Percentiles rank a stretch among this genome's conserved stretches.
phyloP scores from a whole-genome alignment of 2,329 filamentous ascomycete genomes.

The Pseudogymnoascus sp. region DNA sequence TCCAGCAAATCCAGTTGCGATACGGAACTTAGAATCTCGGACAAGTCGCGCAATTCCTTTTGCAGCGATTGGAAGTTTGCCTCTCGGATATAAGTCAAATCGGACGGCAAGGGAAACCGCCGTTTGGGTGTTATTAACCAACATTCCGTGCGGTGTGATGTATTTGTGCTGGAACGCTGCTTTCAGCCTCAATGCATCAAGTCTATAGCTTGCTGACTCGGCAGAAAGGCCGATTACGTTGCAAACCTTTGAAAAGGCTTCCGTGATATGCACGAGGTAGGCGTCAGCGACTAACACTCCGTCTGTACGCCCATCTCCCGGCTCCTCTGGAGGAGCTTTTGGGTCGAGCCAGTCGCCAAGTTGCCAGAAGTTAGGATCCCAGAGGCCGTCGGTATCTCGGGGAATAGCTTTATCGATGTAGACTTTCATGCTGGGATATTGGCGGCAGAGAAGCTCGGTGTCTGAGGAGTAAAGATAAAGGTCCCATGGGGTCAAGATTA shows the following conservation, averaged over 20 bases:
- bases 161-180: not conserved
- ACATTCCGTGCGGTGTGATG: not conserved
- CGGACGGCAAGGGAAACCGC: constrained; percentile 16
- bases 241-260: constrained; percentile 12
- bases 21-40: not conserved
- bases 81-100: constrained; percentile 11
- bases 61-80: too few species aligned
- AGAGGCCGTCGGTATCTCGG: too few species aligned
- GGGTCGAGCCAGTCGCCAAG: constrained; percentile 19
- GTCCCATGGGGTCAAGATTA: too few species aligned
- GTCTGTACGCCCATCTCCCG: constrained; percentile 13
- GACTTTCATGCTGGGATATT: too few species aligned
- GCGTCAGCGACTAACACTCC: constrained; percentile 16
- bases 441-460: too few species aligned
- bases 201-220: too few species aligned
- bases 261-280: constrained; percentile 15
- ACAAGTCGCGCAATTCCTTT: not conserved
- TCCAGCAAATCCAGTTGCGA: not conserved
- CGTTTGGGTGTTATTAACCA: constrained; percentile 16
- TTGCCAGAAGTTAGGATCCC: constrained; percentile 5
- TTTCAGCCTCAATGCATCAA: too few species aligned
- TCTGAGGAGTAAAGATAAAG: too few species aligned
- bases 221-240: constrained; percentile 5
- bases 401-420: too few species aligned
- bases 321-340: constrained; percentile 12